These are phyloP conservation scores for Colletotrichum abscissum DNA, from an alignment of 2,329 filamentous ascomycete genomes.

Conservation along the genomic window DNA sequence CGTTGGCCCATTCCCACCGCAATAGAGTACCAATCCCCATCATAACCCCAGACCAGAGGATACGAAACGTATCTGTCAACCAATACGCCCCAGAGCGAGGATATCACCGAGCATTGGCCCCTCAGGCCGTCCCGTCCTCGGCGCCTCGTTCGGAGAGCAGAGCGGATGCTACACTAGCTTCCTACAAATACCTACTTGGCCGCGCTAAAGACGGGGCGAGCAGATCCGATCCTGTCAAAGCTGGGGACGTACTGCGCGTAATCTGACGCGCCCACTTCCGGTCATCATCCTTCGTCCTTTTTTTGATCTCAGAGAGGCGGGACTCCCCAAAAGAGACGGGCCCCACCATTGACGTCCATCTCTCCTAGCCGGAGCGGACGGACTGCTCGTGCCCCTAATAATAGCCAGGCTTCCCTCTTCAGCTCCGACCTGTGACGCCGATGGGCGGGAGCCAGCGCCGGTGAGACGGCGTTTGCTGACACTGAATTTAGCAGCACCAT, in stretches of 20 bases:
- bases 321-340: slow-evolving; percentile 2
- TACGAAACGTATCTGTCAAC: background rate
- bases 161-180: slow-evolving; percentile 31
- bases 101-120: slow-evolving; percentile 28
- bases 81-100: background rate
- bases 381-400: background rate
- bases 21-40: slow-evolving; percentile 8
- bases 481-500: background rate
- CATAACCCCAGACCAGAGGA: background rate
- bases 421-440: slow-evolving; percentile 1
- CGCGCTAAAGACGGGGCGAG: slow-evolving; percentile 27
- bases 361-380: background rate
- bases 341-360: background rate
- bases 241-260: slow-evolving; percentile 20
- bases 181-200: slow-evolving; percentile 8
- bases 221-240: slow-evolving; percentile 35
- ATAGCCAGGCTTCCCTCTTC: background rate
- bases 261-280: slow-evolving; percentile 23
- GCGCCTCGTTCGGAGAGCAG: slow-evolving; percentile 21
- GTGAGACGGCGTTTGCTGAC: background rate
- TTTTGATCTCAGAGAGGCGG: slow-evolving; percentile 5
- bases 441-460: background rate
- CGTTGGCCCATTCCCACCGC: slow-evolving; percentile 23
- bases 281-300: slow-evolving; percentile 22
- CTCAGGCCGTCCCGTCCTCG: slow-evolving; percentile 31